Evolutionary conservation across 1,139 yeast genomes (phyloP).

Genomic region (Kodamaea plutei): DNA sequence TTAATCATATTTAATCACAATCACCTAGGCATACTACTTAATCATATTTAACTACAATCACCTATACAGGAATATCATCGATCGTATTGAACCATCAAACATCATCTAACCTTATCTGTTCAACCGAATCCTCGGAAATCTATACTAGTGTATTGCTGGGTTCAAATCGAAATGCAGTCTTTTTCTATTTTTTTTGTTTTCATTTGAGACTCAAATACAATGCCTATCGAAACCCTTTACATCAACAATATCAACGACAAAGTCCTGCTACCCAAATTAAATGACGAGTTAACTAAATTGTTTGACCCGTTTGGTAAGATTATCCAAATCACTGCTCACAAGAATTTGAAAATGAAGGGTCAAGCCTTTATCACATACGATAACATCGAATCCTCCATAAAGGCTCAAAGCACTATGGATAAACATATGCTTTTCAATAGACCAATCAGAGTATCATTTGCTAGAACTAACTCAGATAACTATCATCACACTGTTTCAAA

Average conservation of each 20-base stretch:
- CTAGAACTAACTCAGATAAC: constrained; percentile 47
- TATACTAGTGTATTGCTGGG: no score
- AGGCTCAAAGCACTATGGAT: constrained; percentile 46
- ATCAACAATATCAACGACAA: constrained; percentile 71
- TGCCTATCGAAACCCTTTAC: constrained; percentile 47
- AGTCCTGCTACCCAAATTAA: constrained; percentile 51
- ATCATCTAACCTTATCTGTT: no score
- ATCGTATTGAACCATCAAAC: no score
- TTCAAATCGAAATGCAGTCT: no score
- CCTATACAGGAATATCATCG: no score
- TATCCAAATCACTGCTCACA: constrained; percentile 54
- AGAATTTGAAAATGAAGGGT: constrained; percentile 64
- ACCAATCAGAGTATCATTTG: constrained; percentile 44
- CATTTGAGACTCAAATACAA: no score
- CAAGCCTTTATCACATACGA: constrained; percentile 81
- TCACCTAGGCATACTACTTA: no score
- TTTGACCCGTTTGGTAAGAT: constrained; percentile 50
- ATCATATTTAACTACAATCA: no score
- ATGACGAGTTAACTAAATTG: constrained; percentile 34
- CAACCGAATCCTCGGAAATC: no score
- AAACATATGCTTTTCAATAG: constrained; percentile 50
- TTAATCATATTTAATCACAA: no score
- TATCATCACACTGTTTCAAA: constrained; percentile 11
- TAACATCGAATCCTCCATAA: constrained; percentile 37
- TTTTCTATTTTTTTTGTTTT: no score